Conservation (phyloP, 805 yeast species). For the Cyberlindnera veronae region DNA sequence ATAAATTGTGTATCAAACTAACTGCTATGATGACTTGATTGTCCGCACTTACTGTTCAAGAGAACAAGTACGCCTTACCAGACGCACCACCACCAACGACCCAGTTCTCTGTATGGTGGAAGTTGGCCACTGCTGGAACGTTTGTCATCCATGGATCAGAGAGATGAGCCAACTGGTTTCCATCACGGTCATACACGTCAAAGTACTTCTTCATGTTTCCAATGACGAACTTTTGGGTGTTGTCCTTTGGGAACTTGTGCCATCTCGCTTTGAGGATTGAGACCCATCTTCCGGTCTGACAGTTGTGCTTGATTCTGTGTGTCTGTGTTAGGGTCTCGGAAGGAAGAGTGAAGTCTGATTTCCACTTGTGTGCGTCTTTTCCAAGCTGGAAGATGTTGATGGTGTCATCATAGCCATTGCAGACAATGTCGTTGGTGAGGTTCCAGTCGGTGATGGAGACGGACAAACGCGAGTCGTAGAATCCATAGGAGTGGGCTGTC, state of each 20-base stretch:
- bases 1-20: no score
- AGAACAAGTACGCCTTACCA: constrained; percentile 72
- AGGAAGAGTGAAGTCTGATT: constrained; percentile 14
- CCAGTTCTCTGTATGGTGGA: constrained; percentile 90
- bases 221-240: constrained; percentile 78
- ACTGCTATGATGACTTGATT: no score
- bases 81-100: constrained; percentile 91
- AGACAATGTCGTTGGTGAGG: constrained; percentile 63
- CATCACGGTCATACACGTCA: constrained; percentile 77
- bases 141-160: constrained; percentile 65
- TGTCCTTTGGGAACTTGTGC: constrained; percentile 72
- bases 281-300: constrained; percentile 98
- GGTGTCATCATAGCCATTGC: constrained; percentile 91
- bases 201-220: constrained; percentile 90
- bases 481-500: constrained; percentile 41
- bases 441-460: constrained; percentile 78
- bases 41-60: no score
- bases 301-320: constrained; percentile 74
- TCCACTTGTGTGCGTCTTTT: constrained; percentile 21
- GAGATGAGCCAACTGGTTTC: constrained; percentile 75
- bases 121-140: constrained; percentile 84
- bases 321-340: constrained; percentile 49
- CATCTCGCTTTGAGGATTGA: constrained; percentile 85
- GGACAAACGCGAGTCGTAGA: constrained; percentile 71
- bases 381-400: constrained; percentile 66